phyloP scores from a whole-genome alignment of 2,329 filamentous ascomycete genomes.

The Aspergillus melleus region DNA sequence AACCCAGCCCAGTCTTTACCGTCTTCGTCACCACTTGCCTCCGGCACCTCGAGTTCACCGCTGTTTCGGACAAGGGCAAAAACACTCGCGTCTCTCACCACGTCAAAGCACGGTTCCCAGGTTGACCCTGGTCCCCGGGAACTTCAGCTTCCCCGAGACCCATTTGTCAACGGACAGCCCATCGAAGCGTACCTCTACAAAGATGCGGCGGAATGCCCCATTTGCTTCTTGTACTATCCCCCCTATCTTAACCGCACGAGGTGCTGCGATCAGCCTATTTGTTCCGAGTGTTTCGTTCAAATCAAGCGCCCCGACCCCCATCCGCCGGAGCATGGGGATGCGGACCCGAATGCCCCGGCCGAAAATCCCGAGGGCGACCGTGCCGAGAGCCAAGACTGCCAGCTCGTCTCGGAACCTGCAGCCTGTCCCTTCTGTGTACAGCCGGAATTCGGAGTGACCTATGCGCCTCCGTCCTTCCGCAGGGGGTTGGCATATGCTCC shows the following conservation, averaged over 20 bases:
- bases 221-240: conserved; percentile 95
- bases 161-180: conserved; percentile 90
- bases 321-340: conserved; percentile 71
- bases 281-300: conserved; percentile 98
- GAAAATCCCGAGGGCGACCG: conserved; percentile 34
- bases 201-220: conserved; percentile 84
- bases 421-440: conserved; percentile 94
- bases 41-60: conserved; percentile 51
- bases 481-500: conserved; percentile 73
- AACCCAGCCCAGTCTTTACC: conserved; percentile 63
- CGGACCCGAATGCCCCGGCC: conserved; percentile 41
- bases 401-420: conserved; percentile 86
- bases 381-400: conserved; percentile 47
- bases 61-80: conserved; percentile 82
- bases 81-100: conserved; percentile 79
- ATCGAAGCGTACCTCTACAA: conserved; percentile 94
- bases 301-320: conserved; percentile 94
- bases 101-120: conserved; percentile 69
- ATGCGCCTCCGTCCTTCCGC: conserved; percentile 83
- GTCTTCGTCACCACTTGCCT: conserved; percentile 56
- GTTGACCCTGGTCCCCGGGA: conserved; percentile 75
- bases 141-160: conserved; percentile 75
- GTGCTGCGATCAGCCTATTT: conserved; percentile 94
- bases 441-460: conserved; percentile 94
- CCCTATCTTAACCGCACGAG: conserved; percentile 91